A percentile compares a stretch with the other conserved stretches of the same genome.
These are phyloP conservation scores for Phytomonas sp. DNA, from an alignment of 208 protist species.

Conservation along the genomic window DNA sequence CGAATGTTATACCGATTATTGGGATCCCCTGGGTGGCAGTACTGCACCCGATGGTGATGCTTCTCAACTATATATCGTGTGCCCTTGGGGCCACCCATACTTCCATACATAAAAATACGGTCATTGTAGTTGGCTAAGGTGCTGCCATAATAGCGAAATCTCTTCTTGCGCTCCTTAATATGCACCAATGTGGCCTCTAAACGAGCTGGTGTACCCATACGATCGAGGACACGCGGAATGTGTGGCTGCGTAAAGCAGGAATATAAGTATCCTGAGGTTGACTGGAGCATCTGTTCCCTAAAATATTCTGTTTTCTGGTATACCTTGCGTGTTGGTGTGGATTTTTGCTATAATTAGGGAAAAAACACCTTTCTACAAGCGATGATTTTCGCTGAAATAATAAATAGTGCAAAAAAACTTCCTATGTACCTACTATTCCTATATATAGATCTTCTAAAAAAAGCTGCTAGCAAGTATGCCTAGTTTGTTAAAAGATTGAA, in stretches of 20 bases:
- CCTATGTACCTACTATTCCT: not conserved
- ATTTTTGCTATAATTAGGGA: not conserved
- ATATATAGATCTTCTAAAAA: not conserved
- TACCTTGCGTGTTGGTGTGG: not conserved
- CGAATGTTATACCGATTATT: constrained; percentile 49
- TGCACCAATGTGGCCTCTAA: constrained; percentile 52
- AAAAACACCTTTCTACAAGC: not conserved
- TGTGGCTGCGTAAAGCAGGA: constrained; percentile 19
- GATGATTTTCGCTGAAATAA: not conserved
- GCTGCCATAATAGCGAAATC: constrained; percentile 59
- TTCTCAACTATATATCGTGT: constrained; percentile 63
- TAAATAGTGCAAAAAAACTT: not conserved
- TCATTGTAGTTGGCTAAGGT: constrained; percentile 60
- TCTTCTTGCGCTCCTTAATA: constrained; percentile 72
- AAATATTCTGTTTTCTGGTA: not conserved
- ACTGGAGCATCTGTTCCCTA: not conserved
- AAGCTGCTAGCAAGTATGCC: not conserved
- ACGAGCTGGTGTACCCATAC: constrained; percentile 42
- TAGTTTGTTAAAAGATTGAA: not conserved
- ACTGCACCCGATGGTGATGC: constrained; percentile 57
- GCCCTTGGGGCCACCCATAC: constrained; percentile 20
- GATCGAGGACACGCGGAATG: constrained; percentile 56
- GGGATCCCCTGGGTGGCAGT: constrained; percentile 35
- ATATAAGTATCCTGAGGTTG: not conserved
- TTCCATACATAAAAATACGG: constrained; percentile 39